Conservation (phyloP, 345 rosid genomes). For the Microthlaspi erraticum region DNA sequence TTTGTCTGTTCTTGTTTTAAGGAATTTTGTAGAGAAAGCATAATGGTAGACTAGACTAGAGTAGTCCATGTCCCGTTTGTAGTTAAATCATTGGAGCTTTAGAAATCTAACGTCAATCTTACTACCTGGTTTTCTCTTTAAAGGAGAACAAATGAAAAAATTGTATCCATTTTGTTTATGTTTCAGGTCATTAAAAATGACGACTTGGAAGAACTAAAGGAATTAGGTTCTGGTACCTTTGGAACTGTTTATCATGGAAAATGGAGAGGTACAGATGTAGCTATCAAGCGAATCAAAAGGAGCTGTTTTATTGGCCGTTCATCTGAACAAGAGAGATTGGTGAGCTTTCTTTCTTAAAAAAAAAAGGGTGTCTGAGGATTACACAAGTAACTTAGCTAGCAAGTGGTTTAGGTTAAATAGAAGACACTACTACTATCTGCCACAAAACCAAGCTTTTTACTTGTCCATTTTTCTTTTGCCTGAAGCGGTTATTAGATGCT, state of each 20-base stretch:
- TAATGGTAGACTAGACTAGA: constrained; percentile 19
- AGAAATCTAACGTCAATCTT: constrained; percentile 18
- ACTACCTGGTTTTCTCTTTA: constrained; percentile 29
- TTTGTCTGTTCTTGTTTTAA: constrained; percentile 5
- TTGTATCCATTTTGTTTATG: constrained; percentile 26
- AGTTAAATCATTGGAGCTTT: constrained; percentile 25
- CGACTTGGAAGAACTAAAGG: constrained; percentile 96
- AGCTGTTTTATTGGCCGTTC: constrained; percentile 94
- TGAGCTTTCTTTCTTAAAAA: constrained; percentile 40
- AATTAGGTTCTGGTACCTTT: constrained; percentile 97
- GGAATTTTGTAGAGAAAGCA: constrained; percentile 10
- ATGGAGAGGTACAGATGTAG: constrained; percentile 99
- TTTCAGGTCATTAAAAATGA: constrained; percentile 86
- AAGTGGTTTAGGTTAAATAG: constrained; percentile 20
- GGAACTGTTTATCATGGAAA: constrained; percentile 99
- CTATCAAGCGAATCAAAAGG: constrained; percentile 92
- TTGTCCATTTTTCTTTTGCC: constrained; percentile 20
- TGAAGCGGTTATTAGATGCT: constrained; percentile 25
- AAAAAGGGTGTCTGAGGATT: constrained; percentile 2
- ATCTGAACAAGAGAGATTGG: constrained; percentile 97
- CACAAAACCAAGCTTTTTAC: constrained; percentile 17
- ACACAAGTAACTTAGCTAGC: background rate
- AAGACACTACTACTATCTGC: constrained; percentile 20
- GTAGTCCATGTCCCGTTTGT: constrained; percentile 19
- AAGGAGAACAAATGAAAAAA: constrained; percentile 22